Conservation (phyloP, 495 filamentous ascomycete genomes). For the Aspergillus sparsus region DNA sequence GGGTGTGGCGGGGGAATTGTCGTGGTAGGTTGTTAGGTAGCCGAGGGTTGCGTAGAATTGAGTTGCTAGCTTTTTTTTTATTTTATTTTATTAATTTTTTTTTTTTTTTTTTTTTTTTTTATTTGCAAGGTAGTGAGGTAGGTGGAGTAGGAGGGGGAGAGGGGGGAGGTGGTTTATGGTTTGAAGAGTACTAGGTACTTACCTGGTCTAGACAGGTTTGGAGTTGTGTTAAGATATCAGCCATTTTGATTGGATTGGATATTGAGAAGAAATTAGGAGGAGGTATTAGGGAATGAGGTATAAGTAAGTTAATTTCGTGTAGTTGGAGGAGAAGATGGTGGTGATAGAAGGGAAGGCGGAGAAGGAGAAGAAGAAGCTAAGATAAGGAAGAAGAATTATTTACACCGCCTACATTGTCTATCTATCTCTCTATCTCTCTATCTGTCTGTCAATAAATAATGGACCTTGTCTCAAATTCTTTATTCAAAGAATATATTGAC, state of each 20-base stretch:
- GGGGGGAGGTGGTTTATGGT: not conserved
- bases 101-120: not conserved
- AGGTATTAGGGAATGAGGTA: constrained; percentile 7
- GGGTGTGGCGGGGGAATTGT: constrained; percentile 64
- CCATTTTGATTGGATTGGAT: constrained; percentile 56
- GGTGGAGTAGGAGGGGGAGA: constrained; percentile 10
- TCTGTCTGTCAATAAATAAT: no score
- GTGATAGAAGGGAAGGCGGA: no score
- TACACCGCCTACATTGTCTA: not conserved
- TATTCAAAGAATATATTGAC: not conserved
- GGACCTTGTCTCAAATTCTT: constrained; percentile 5
- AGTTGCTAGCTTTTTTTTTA: constrained; percentile 65
- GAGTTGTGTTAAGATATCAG: constrained; percentile 87
- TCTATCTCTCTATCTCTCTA: not conserved
- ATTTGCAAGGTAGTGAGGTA: not conserved
- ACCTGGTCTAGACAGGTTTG: constrained; percentile 95
- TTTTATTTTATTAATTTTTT: constrained; percentile 11
- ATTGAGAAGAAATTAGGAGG: not conserved
- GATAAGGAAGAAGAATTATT: not conserved
- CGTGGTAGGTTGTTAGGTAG: constrained; percentile 82
- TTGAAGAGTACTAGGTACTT: constrained; percentile 11
- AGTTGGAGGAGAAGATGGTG: not conserved
- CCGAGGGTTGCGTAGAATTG: constrained; percentile 86
- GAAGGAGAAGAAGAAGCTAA: constrained; percentile 1
- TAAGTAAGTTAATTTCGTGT: not conserved